Evolutionary conservation across 2,329 filamentous ascomycete species (phyloP).

Genomic region (Plenodomus biglobosus): DNA sequence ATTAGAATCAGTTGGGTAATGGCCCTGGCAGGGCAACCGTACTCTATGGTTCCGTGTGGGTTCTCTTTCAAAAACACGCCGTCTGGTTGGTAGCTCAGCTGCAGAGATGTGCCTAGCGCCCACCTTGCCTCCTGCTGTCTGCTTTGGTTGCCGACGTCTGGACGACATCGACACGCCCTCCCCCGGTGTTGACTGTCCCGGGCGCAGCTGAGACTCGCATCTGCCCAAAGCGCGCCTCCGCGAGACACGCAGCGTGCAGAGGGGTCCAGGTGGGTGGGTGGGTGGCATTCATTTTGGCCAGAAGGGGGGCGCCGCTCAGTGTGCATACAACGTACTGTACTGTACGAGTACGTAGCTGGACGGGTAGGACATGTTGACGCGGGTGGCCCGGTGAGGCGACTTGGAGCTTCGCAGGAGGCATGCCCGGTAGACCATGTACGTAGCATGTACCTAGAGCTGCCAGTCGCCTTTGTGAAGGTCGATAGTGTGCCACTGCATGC

Average conservation of each 20-base stretch:
- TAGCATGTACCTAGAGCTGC: background rate
- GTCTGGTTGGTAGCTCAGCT: background rate
- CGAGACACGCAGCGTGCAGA: constrained; percentile 8
- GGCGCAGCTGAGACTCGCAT: constrained; percentile 10
- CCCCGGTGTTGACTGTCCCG: constrained; percentile 6
- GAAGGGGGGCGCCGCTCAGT: too few species aligned
- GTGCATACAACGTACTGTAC: background rate
- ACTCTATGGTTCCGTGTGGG: background rate
- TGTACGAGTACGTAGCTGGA: background rate
- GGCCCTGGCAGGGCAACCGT: constrained; percentile 9
- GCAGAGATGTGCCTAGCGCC: background rate
- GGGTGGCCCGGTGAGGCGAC: constrained; percentile 5
- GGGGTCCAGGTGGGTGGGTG: constrained; percentile 1
- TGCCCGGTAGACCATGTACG: background rate
- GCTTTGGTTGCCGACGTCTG: background rate
- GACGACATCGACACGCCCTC: background rate
- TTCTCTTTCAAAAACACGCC: background rate
- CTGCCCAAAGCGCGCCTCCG: constrained; percentile 14
- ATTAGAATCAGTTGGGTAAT: background rate
- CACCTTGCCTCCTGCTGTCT: background rate
- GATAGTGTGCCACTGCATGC: constrained; percentile 19
- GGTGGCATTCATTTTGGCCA: too few species aligned
- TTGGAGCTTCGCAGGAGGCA: background rate
- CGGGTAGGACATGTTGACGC: constrained; percentile 13
- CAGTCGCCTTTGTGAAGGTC: constrained; percentile 1